Evolutionary conservation across 2,329 filamentous ascomycete genomes (phyloP), one percentile per base, ranked within the genome.

Genomic region (Achaetomium macrosporum): DNA sequence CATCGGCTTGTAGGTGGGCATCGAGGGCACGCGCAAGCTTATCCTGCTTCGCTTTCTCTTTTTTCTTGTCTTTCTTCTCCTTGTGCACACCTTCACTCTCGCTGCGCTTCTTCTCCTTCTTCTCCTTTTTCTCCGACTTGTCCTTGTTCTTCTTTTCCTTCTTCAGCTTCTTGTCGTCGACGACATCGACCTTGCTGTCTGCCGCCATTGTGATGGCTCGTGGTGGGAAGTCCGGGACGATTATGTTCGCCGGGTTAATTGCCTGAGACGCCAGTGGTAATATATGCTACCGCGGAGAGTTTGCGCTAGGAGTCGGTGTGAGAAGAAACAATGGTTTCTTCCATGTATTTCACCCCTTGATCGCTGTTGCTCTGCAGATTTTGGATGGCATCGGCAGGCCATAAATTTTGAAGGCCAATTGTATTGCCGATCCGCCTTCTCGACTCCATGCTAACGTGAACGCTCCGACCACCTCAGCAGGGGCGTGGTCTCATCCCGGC

Each of bases 11-110:
- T 55, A 85, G 70, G 66, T 85, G 82, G 63, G 83, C 79, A 63
- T 90, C 82, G 57, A 90, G 74, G 33, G 77, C 78, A 53, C 80
- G 77, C 44, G 75, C 79, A 56, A 79, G 81, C 81, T 87, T 87
- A 62, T 88, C 83, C 75, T 87, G 86, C 78, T 88, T 88, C 41
- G 77, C 76, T 70, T 83, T 86, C 76, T 87, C 87, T 33, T 79
- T 77, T 65, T 81, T 79, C 71, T 81, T 81, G 51, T 82, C 79
- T 70, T 79, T 78, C 67, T 79, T 77, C 60, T 71, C 62, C 69
- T 82, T 81, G 64, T 68, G 67, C 53, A 81, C 71, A 63, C 77
- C 77, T 52, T 75, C 71, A 50, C 72, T 73, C 55, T 81, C 77
- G 69, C 73, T 76, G 65, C 75, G 73, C 75, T 78, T 75, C 65